Percentiles rank a stretch among this genome's conserved stretches.
phyloP scores from a whole-genome alignment of 257 asterid genomes.

The Coffea canephora region DNA sequence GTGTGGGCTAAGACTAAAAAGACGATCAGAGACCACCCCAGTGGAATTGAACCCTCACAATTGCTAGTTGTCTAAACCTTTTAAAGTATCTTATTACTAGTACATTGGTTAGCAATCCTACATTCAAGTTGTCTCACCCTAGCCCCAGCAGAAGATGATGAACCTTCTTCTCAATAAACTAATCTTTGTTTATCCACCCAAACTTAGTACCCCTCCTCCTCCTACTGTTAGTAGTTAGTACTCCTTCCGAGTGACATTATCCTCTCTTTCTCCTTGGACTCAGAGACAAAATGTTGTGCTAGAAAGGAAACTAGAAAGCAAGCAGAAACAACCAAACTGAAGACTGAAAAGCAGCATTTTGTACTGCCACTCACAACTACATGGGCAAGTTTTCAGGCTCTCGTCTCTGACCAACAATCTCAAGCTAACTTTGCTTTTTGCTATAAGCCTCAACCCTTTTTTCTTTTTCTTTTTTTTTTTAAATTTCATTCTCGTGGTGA shows the following conservation, averaged over 20 bases:
- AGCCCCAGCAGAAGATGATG: background rate
- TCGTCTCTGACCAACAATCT: conserved; percentile 14
- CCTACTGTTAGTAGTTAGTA: background rate
- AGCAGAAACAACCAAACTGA: conserved; percentile 1
- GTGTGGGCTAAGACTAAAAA: conserved; percentile 2
- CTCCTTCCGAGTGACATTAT: background rate
- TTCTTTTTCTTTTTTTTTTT: background rate
- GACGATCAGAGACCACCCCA: background rate
- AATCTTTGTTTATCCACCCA: background rate
- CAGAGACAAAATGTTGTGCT: background rate
- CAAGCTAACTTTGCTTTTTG: conserved; percentile 11
- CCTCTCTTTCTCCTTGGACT: background rate
- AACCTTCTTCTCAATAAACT: conserved; percentile 12
- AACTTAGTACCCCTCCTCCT: background rate
- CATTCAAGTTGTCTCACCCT: background rate
- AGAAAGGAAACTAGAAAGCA: no score
- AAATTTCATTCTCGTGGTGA: no score
- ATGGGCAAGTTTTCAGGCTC: background rate
- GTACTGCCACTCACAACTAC: background rate
- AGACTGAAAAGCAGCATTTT: background rate
- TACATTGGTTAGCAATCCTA: background rate
- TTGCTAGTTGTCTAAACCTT: background rate
- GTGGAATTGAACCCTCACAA: background rate
- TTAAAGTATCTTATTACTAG: background rate
- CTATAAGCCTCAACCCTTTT: background rate